Conservation (phyloP, 2,329 filamentous ascomycete genomes). For the Epichloe glyceriae region DNA sequence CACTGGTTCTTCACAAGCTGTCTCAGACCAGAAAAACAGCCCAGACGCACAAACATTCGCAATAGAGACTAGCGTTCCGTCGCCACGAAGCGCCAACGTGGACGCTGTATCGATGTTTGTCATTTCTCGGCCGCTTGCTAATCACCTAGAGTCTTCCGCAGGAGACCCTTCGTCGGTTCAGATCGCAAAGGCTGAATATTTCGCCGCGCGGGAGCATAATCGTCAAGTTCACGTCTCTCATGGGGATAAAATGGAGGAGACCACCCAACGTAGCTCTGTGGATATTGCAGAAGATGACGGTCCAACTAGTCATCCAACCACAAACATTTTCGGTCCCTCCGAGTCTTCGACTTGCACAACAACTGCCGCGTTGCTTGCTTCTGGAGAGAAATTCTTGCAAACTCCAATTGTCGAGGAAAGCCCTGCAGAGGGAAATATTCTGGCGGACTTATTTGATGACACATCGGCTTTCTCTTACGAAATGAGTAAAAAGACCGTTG, state of each 20-base stretch:
- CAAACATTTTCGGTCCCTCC: not conserved
- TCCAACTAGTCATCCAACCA: not conserved
- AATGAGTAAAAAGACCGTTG: conserved; percentile 13
- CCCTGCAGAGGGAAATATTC: not conserved
- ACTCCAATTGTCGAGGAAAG: conserved; percentile 6
- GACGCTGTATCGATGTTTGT: not conserved
- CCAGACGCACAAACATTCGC: not conserved
- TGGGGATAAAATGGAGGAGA: conserved; percentile 1
- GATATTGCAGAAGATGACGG: not conserved
- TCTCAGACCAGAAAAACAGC: not conserved
- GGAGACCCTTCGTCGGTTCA: not conserved
- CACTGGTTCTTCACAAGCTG: not conserved
- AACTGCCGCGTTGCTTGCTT: conserved; percentile 13
- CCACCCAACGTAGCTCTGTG: conserved; percentile 2
- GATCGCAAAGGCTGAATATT: conserved; percentile 16
- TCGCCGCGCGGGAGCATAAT: conserved; percentile 26
- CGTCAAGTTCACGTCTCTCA: not conserved
- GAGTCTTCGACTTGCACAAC: not conserved
- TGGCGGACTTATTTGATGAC: conserved; percentile 12
- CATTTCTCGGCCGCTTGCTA: not conserved
- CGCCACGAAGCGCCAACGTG: not conserved
- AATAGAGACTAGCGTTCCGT: not conserved
- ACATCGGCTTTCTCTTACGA: conserved; percentile 19
- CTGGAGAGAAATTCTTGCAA: conserved; percentile 22
- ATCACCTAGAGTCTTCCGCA: not conserved